phyloP scores from a whole-genome alignment of 2,329 filamentous ascomycete species.

The Trichoderma lentiforme region DNA sequence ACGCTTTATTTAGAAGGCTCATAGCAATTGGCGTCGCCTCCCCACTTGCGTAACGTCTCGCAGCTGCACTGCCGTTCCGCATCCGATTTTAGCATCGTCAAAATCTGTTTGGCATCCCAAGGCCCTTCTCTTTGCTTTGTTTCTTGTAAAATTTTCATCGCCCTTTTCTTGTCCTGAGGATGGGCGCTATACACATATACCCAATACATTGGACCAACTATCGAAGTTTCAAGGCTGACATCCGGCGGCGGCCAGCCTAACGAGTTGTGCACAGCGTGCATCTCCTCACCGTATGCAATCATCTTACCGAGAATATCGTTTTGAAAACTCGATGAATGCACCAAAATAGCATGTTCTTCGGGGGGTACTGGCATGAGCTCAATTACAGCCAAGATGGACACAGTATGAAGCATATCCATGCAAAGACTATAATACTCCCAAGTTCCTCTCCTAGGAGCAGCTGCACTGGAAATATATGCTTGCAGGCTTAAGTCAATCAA shows the following conservation, averaged over 20 bases:
- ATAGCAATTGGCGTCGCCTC: background rate
- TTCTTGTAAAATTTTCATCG: background rate
- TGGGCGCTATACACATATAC: background rate
- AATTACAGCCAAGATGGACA: background rate
- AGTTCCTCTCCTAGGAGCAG: background rate
- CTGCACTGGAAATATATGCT: background rate
- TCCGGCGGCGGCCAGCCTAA: background rate
- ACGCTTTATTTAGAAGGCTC: background rate
- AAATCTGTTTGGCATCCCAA: background rate
- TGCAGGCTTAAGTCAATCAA: background rate
- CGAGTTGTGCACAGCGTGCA: background rate
- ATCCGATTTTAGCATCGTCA: background rate
- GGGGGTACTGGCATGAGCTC: background rate
- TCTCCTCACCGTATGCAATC: background rate
- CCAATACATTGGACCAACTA: background rate
- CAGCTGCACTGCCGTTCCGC: background rate
- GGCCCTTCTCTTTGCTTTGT: background rate
- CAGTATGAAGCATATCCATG: background rate
- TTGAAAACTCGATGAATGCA: background rate
- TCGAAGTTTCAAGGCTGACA: background rate
- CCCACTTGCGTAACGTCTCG: background rate
- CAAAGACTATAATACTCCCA: background rate
- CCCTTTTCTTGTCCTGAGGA: background rate
- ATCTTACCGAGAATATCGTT: background rate
- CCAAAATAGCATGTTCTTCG: background rate